A percentile compares a stretch with the other conserved stretches of the same genome.
phyloP scores from a whole-genome alignment of 805 yeast species.

The Pichia nakasei region DNA sequence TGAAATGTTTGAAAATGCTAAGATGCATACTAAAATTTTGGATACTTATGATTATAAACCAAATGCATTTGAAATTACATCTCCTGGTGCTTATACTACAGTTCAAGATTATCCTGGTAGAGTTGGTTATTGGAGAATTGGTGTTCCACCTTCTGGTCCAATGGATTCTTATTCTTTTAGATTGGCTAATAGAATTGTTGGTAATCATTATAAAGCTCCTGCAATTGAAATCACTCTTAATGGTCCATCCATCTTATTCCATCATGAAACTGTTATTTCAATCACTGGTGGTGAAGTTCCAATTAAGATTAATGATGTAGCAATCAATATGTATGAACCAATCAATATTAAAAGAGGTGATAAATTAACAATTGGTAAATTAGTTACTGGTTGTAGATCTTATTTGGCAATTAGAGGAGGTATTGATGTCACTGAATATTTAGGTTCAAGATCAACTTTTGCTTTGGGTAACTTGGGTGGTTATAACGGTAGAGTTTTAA shows the following conservation, averaged over 20 bases:
- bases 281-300: constrained; percentile 80
- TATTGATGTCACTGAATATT: constrained; percentile 85
- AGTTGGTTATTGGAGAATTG: constrained; percentile 76
- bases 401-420: constrained; percentile 90
- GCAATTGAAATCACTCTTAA: constrained; percentile 82
- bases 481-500: constrained; percentile 83
- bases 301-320: constrained; percentile 54
- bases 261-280: constrained; percentile 67
- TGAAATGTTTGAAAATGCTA: constrained; percentile 71
- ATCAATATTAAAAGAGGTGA: constrained; percentile 65
- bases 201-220: constrained; percentile 74
- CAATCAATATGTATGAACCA: constrained; percentile 63
- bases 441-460: constrained; percentile 95
- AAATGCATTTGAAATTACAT: constrained; percentile 71
- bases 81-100: constrained; percentile 93
- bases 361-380: constrained; percentile 70
- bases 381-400: constrained; percentile 77
- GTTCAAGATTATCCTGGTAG: constrained; percentile 96
- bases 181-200: constrained; percentile 83
- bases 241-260: constrained; percentile 85
- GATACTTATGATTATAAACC: constrained; percentile 76
- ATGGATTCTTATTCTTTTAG: constrained; percentile 93
- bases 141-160: constrained; percentile 98
- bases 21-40: constrained; percentile 79
- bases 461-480: constrained; percentile 94